These are phyloP conservation scores for Globisporangium sylvaticum DNA, from an alignment of 352 stramenopile genomes.

Conservation along the genomic window DNA sequence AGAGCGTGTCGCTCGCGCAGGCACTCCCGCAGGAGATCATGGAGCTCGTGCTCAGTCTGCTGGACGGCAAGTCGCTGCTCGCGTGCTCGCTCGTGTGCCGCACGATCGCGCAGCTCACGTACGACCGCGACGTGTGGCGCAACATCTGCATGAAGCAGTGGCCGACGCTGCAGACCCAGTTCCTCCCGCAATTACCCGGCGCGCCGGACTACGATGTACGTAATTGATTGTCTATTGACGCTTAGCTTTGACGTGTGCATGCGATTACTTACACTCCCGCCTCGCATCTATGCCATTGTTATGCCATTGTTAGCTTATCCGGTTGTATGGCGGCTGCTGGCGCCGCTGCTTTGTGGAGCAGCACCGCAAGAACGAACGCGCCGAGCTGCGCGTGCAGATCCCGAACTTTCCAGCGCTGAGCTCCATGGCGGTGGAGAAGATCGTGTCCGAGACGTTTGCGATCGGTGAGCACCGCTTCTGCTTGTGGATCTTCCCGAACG, in stretches of 20 bases:
- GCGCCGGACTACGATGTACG: slow-evolving; percentile 77
- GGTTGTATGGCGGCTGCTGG: slow-evolving; percentile 72
- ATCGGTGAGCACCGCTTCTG: slow-evolving; percentile 76
- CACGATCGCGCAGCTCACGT: slow-evolving; percentile 40
- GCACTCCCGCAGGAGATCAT: slow-evolving; percentile 54
- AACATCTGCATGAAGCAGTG: slow-evolving; percentile 56
- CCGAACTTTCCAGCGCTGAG: slow-evolving; percentile 39
- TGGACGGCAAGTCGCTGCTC: slow-evolving; percentile 61
- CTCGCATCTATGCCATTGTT: no score
- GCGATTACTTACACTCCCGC: no score
- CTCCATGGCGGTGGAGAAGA: slow-evolving; percentile 48
- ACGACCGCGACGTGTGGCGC: slow-evolving; percentile 61
- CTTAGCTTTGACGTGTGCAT: neutral
- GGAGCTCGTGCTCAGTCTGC: slow-evolving; percentile 34
- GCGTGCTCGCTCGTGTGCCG: slow-evolving; percentile 40
- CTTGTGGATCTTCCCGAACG: slow-evolving; percentile 73
- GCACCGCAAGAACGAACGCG: slow-evolving; percentile 41
- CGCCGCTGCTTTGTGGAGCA: slow-evolving; percentile 60
- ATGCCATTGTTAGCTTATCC: slow-evolving; percentile 46
- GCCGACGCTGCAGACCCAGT: slow-evolving; percentile 50
- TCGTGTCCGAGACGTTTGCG: slow-evolving; percentile 70
- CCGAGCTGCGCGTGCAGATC: slow-evolving; percentile 53
- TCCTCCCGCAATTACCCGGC: slow-evolving; percentile 64
- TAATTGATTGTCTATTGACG: slow-evolving; percentile 3
- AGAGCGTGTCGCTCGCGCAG: slow-evolving; percentile 27